Base-by-base conservation (phyloP, 768 basidiomycete genomes). In the Hypsizygus marmoreus region DNA sequence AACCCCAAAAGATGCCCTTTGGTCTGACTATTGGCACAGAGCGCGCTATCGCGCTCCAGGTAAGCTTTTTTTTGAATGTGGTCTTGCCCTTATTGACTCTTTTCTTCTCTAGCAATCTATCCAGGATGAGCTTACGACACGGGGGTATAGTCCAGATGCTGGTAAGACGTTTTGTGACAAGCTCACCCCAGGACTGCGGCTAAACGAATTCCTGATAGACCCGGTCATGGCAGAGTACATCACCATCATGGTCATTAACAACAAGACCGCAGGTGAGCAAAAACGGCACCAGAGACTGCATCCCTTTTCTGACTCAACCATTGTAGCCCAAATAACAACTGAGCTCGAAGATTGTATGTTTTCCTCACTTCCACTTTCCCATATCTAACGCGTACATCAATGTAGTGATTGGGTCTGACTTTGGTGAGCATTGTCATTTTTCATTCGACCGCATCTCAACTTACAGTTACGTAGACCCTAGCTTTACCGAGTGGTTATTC, bases 211-310 rank as follows among this genome's bases (percentile, higher is more conserved):
- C n/a, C 16, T 36, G 46, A 4, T 55, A 90, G 91, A 94, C 66
- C 82, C 83, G 11, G 89, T 92, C 56, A 92, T 94, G 90, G 90
- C 91, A 2, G 92, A 95, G 66, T 95, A 92, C 59, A 91, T 94
- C 46, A 91, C 89, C 14, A 95, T 95, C 48, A 93, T 95, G 92
- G 80, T 95, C 36, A 92, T 93, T 54, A 95, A 95, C 62, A 88
- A 89, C 67, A 95, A 94, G 73, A 84, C 86, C 47, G 66, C 81
- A 51, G 79, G 89, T 86, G 56, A 25, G 83, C 69, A 22, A 17
- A n/a, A 11, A 13, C 1, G 30, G 33, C 30, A 35, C 30, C 36
- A 13, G 47, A 40, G 25, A 24, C 11, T 26, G 6, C 20, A 46
- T 34, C 40, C 12, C 46, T 6, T 39, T 45, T 40, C 54, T 57